A percentile compares a stretch with the other conserved stretches of the same genome.
These are phyloP conservation scores for Bipolaris sorokiniana DNA, from an alignment of 2,329 filamentous ascomycete genomes.

Conservation along the genomic window DNA sequence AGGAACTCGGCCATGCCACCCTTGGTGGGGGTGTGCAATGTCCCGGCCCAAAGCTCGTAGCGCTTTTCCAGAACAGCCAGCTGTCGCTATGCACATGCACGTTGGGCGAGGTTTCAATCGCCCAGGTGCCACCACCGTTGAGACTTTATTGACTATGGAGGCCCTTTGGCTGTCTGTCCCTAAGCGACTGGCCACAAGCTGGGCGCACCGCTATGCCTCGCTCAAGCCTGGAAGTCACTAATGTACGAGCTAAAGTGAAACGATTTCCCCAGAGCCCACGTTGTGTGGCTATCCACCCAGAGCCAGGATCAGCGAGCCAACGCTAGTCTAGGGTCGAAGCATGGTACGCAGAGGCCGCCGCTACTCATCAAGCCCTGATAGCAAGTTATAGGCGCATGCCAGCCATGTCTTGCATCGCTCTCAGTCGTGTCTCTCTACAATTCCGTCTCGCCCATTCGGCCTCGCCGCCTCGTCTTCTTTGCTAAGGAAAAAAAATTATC, in stretches of 20 bases:
- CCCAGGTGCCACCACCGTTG: constrained; percentile 29
- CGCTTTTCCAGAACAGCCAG: constrained; percentile 33
- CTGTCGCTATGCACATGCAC: constrained; percentile 18
- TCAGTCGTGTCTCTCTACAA: constrained; percentile 25
- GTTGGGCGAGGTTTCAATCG: constrained; percentile 24
- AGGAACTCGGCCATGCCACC: constrained; percentile 27
- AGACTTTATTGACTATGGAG: constrained; percentile 16
- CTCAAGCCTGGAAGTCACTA: constrained; percentile 27
- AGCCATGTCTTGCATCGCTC: constrained; percentile 37
- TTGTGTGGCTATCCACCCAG: constrained; percentile 44
- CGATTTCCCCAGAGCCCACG: constrained; percentile 48
- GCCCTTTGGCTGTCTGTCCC: constrained; percentile 12
- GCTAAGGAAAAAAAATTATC: constrained; percentile 16
- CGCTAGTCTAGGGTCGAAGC: constrained; percentile 33
- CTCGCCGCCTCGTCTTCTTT: constrained; percentile 21
- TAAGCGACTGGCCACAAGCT: constrained; percentile 16
- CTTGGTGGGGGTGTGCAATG: constrained; percentile 23
- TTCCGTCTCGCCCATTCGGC: constrained; percentile 19
- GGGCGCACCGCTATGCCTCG: constrained; percentile 26
- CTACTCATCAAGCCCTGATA: constrained; percentile 43
- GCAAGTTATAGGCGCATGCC: constrained; percentile 47
- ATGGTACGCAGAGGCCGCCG: constrained; percentile 30
- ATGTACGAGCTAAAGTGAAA: constrained; percentile 43
- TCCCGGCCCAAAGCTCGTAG: constrained; percentile 26
- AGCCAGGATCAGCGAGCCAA: constrained; percentile 37